A percentile compares a stretch with the other conserved stretches of the same genome.
Conservation (phyloP, 495 filamentous ascomycete species). For the Cercophora scortea region DNA sequence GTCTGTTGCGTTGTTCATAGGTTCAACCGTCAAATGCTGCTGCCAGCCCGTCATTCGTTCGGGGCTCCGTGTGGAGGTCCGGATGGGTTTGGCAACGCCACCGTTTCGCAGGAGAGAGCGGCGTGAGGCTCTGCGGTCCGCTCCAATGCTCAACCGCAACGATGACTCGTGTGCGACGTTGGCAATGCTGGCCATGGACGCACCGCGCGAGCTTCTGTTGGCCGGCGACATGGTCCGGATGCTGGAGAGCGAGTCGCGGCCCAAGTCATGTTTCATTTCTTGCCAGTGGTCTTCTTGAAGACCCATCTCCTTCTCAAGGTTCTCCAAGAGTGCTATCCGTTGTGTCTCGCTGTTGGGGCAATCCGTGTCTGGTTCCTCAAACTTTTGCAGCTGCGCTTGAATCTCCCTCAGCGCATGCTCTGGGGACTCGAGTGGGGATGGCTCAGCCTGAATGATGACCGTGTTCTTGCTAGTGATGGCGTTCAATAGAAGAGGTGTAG, state of each 20-base stretch:
- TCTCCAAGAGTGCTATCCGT: conserved; percentile 37
- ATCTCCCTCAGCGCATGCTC: conserved; percentile 40
- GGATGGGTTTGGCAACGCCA: conserved; percentile 15
- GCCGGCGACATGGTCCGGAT: conserved; percentile 24
- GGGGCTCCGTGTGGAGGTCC: conserved; percentile 8
- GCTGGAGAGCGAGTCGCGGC: conserved; percentile 40
- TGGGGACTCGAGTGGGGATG: conserved; percentile 42
- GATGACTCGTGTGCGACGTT: conserved; percentile 11
- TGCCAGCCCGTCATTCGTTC: conserved; percentile 13
- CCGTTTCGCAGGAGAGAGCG: conserved; percentile 21
- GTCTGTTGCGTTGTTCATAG: conserved; percentile 31
- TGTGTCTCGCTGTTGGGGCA: conserved; percentile 23
- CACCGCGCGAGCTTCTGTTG: conserved; percentile 16
- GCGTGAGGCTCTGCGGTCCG: conserved; percentile 29
- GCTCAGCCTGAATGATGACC: conserved; percentile 30
- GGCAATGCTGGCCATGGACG: conserved; percentile 11
- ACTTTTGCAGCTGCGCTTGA: conserved; percentile 40
- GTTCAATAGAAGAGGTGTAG: conserved; percentile 39
- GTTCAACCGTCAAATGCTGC: conserved; percentile 29
- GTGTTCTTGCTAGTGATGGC: conserved; percentile 19
- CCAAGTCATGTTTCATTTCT: conserved; percentile 37
- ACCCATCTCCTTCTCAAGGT: conserved; percentile 47
- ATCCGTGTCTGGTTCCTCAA: conserved; percentile 26
- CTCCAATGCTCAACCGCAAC: conserved; percentile 17
- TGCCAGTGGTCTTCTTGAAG: conserved; percentile 43